Percentiles rank a stretch among this genome's conserved stretches.
Conservation (phyloP, 78 protist species). For the Pelomyxa schiedti region DNA sequence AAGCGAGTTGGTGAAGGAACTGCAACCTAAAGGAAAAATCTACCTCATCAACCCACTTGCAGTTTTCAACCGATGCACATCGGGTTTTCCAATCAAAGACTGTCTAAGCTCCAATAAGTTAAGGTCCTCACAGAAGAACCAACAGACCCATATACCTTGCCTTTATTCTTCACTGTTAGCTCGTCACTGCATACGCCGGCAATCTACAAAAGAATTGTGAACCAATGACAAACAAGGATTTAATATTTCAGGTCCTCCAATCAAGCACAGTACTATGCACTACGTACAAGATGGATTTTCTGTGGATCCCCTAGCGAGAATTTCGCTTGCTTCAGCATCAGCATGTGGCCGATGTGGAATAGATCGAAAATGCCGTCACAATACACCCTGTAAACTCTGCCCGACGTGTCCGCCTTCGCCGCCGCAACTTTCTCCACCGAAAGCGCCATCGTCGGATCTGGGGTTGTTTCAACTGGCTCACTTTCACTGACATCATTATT, state of each 20-base stretch:
- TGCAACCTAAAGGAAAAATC: too few species aligned
- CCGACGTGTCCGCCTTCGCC: neutral
- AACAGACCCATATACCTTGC: too few species aligned
- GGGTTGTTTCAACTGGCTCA: too few species aligned
- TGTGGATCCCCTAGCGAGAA: neutral
- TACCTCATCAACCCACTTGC: slow-evolving; percentile 48
- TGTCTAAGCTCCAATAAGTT: too few species aligned
- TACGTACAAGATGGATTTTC: slow-evolving; percentile 26
- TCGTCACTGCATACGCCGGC: slow-evolving; percentile 30
- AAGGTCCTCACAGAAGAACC: too few species aligned
- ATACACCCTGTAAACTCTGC: slow-evolving; percentile 11
- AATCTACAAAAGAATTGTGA: neutral
- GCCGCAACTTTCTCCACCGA: neutral
- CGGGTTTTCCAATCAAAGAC: slow-evolving; percentile 16
- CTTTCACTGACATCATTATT: too few species aligned
- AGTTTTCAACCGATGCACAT: slow-evolving; percentile 12
- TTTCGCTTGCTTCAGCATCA: slow-evolving; percentile 33
- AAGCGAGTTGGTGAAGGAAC: too few species aligned
- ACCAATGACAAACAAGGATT: neutral
- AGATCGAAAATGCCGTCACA: slow-evolving; percentile 35
- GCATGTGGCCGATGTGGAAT: slow-evolving; percentile 33
- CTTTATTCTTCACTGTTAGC: slow-evolving; percentile 19
- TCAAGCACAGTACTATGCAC: neutral
- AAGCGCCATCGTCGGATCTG: too few species aligned
- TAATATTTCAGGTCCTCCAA: too few species aligned